Evolutionary conservation across 805 yeast species (phyloP).

Genomic region (Kodamaea leandrae): DNA sequence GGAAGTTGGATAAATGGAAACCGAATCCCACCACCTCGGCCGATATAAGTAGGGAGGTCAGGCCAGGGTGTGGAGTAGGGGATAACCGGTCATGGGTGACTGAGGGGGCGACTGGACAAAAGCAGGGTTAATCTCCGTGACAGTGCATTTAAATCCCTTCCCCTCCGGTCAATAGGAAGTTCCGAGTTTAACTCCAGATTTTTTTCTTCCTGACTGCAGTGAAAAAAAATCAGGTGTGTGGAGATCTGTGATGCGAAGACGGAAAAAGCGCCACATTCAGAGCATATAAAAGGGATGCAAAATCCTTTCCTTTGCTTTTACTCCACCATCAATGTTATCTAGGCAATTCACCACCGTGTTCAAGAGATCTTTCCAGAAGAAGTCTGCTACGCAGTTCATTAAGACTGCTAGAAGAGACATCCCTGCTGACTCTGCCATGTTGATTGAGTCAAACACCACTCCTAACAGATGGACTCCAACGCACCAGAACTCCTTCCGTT

Average conservation of each 20-base stretch:
- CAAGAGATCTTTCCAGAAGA: constrained; percentile 27
- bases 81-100: no score
- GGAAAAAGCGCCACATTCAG: background rate
- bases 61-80: no score
- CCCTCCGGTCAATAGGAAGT: no score
- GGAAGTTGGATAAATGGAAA: background rate
- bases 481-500: constrained; percentile 38
- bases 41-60: no score
- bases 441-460: constrained; percentile 16
- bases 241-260: background rate
- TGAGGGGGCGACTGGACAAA: no score
- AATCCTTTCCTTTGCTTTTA: background rate
- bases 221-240: constrained; percentile 1
- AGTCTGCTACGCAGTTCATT: constrained; percentile 25
- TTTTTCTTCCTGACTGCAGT: background rate
- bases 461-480: constrained; percentile 37
- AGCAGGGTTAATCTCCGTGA: no score
- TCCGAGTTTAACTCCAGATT: no score
- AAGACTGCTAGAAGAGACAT: constrained; percentile 19
- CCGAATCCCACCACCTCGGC: no score
- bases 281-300: constrained; percentile 4
- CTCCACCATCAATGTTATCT: constrained; percentile 3
- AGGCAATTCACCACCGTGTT: constrained; percentile 26
- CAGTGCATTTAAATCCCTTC: no score
- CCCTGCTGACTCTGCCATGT: constrained; percentile 7